Evolutionary conservation across 495 filamentous ascomycete genomes (phyloP).

Genomic region (Aspergillus funiculosus): DNA sequence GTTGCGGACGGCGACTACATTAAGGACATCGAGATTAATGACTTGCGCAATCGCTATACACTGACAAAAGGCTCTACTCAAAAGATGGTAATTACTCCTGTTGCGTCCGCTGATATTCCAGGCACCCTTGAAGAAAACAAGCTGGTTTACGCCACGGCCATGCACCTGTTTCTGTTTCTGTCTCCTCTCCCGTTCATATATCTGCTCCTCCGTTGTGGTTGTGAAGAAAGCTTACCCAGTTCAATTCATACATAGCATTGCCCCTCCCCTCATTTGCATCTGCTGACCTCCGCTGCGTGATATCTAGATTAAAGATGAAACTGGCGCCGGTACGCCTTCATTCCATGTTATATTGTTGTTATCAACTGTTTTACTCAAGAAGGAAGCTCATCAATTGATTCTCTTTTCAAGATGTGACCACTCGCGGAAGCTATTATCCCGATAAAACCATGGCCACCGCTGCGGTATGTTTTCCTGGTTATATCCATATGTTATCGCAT

Average conservation of each 20-base stretch:
- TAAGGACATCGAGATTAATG: slow-evolving; percentile 97
- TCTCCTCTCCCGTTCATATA: slow-evolving; percentile 22
- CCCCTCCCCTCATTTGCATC: slow-evolving; percentile 77
- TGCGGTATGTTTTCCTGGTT: slow-evolving; percentile 72
- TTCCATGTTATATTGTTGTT: slow-evolving; percentile 34
- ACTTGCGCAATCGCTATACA: slow-evolving; percentile 92
- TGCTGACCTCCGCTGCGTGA: slow-evolving; percentile 93
- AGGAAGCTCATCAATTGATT: slow-evolving; percentile 52
- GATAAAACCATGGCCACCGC: slow-evolving; percentile 97
- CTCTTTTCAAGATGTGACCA: slow-evolving; percentile 92
- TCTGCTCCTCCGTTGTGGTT: slow-evolving; percentile 48
- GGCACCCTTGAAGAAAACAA: slow-evolving; percentile 41
- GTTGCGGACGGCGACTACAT: slow-evolving; percentile 95
- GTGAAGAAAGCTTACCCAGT: slow-evolving; percentile 78
- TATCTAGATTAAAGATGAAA: slow-evolving; percentile 99
- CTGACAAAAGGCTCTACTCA: slow-evolving; percentile 97
- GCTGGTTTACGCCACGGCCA: slow-evolving; percentile 33
- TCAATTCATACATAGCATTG: slow-evolving; percentile 61
- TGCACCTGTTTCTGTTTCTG: slow-evolving; percentile 28
- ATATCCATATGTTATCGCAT: not conserved
- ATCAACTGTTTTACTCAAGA: slow-evolving; percentile 47
- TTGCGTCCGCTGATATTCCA: slow-evolving; percentile 76
- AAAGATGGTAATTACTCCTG: slow-evolving; percentile 95
- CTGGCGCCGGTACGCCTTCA: slow-evolving; percentile 96
- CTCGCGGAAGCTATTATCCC: slow-evolving; percentile 89